These are phyloP conservation scores for Nemania sp. DNA, from an alignment of 2,329 filamentous ascomycete species.

Conservation along the genomic window DNA sequence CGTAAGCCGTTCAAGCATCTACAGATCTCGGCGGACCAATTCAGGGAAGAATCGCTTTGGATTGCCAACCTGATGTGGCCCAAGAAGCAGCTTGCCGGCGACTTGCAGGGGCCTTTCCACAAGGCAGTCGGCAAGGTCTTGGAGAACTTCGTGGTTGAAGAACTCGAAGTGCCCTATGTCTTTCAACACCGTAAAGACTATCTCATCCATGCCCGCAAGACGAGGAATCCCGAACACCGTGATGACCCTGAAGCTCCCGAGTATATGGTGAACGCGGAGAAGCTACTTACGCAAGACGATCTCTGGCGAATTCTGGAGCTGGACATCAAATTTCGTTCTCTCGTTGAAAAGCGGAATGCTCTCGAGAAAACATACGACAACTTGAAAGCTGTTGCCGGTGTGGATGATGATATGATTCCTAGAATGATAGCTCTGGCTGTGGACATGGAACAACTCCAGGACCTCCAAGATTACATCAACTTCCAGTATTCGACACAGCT, in stretches of 20 bases:
- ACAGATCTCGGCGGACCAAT: constrained; percentile 78
- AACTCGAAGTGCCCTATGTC: constrained; percentile 95
- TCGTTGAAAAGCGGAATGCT: constrained; percentile 88
- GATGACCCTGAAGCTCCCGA: constrained; percentile 72
- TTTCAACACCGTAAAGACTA: constrained; percentile 99
- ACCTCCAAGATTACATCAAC: constrained; percentile 93
- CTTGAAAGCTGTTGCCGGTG: constrained; percentile 61
- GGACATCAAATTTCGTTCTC: constrained; percentile 91
- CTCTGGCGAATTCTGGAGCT: constrained; percentile 94
- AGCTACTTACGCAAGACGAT: constrained; percentile 88
- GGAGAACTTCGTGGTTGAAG: constrained; percentile 92
- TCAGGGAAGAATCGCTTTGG: constrained; percentile 89
- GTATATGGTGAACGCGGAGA: constrained; percentile 77
- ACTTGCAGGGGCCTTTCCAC: constrained; percentile 80
- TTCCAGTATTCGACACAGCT: constrained; percentile 88
- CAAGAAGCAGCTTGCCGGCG: constrained; percentile 74
- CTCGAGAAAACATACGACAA: constrained; percentile 79
- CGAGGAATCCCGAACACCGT: constrained; percentile 59
- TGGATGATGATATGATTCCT: constrained; percentile 76
- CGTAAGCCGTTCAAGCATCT: constrained; percentile 85
- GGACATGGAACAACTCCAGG: constrained; percentile 93
- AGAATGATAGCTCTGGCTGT: constrained; percentile 78
- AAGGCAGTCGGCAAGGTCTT: constrained; percentile 89
- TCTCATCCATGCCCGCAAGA: constrained; percentile 83
- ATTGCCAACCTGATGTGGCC: constrained; percentile 88